Evolutionary conservation across 345 rosid species (phyloP).

Genomic region (Laguncularia racemosa): DNA sequence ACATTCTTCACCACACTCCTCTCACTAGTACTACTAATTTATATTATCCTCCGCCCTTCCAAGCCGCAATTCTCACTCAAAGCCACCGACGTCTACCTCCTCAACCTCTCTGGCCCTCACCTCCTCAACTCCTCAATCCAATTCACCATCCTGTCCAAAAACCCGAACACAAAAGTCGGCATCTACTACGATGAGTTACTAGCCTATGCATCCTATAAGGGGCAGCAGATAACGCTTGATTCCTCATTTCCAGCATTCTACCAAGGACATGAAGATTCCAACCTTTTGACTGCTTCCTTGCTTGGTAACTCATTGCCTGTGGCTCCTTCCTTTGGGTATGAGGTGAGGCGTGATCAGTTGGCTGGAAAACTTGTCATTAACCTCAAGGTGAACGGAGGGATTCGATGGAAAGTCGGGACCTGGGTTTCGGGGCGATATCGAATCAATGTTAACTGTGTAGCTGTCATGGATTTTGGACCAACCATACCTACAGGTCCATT

Average conservation of each 20-base stretch:
- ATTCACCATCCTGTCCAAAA: slow-evolving; percentile 57
- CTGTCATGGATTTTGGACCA: slow-evolving; percentile 54
- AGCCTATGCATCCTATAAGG: slow-evolving; percentile 59
- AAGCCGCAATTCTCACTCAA: slow-evolving; percentile 73
- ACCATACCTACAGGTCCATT: slow-evolving; percentile 43
- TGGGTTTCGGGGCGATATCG: slow-evolving; percentile 80
- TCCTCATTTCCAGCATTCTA: slow-evolving; percentile 65
- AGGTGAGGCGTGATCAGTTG: slow-evolving; percentile 51
- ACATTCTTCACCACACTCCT: slow-evolving; percentile 45
- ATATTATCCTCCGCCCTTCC: slow-evolving; percentile 68
- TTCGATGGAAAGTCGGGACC: slow-evolving; percentile 82
- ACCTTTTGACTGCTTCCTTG: slow-evolving; percentile 61
- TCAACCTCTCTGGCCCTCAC: slow-evolving; percentile 56
- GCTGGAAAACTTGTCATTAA: slow-evolving; percentile 43
- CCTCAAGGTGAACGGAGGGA: slow-evolving; percentile 56
- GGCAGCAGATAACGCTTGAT: slow-evolving; percentile 70
- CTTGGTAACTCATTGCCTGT: slow-evolving; percentile 60
- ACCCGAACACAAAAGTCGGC: slow-evolving; percentile 71
- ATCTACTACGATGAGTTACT: slow-evolving; percentile 75
- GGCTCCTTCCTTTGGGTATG: slow-evolving; percentile 54
- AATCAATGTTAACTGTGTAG: slow-evolving; percentile 58
- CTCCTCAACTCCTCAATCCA: slow-evolving; percentile 84
- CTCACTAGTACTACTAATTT: slow-evolving; percentile 46
- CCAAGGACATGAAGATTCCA: slow-evolving; percentile 65
- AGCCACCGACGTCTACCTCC: slow-evolving; percentile 57